Evolutionary conservation across 148 eudicot genomes (phyloP).

Genomic region (Cornus suecica): DNA sequence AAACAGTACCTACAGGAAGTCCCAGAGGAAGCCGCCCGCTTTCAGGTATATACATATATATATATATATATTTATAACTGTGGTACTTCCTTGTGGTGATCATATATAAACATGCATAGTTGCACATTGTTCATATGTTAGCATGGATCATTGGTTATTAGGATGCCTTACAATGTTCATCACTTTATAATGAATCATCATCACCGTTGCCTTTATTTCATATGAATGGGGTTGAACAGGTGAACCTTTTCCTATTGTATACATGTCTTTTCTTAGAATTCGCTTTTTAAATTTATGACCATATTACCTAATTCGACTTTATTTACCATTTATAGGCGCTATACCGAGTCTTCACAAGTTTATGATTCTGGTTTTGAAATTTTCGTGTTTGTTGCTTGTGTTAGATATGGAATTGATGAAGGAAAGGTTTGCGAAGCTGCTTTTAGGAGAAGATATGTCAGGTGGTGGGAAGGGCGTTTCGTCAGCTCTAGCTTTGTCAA

Average conservation of each 20-base stretch:
- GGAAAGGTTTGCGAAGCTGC: constrained; percentile 66
- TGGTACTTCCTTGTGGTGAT: background rate
- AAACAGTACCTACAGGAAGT: background rate
- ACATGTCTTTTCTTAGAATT: too few relatives aligned
- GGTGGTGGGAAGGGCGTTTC: constrained; percentile 88
- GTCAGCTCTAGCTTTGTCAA: constrained; percentile 75
- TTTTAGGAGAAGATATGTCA: constrained; percentile 75
- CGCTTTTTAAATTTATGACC: too few relatives aligned
- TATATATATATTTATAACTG: too few relatives aligned
- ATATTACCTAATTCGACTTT: too few relatives aligned
- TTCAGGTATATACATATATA: constrained; percentile 24
- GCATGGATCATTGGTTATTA: background rate
- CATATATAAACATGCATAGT: background rate
- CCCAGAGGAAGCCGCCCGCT: constrained; percentile 4
- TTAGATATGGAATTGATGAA: constrained; percentile 65
- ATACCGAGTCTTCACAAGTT: background rate
- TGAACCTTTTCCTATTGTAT: too few relatives aligned
- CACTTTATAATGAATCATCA: too few relatives aligned
- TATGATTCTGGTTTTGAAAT: background rate
- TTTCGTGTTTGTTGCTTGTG: background rate
- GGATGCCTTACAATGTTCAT: background rate
- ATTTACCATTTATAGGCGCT: too few relatives aligned
- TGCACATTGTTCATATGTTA: background rate
- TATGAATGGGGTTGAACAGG: too few relatives aligned
- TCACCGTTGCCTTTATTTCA: too few relatives aligned